phyloP scores from a whole-genome alignment of 768 basidiomycete species.

The Rubroboletus pulcherrimus region DNA sequence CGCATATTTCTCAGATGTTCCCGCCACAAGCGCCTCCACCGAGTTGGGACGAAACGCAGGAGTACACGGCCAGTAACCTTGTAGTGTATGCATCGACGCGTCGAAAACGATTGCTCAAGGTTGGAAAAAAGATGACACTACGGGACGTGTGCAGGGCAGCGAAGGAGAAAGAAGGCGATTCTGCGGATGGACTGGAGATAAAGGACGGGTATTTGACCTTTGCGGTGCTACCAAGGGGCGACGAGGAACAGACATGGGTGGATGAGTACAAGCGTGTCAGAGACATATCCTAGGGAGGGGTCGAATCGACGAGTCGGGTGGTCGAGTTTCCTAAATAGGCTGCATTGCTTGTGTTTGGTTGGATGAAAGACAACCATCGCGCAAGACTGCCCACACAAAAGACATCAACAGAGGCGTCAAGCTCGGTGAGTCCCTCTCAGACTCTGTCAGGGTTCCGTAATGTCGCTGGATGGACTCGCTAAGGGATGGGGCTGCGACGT shows the following conservation, averaged over 20 bases:
- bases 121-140: conserved; percentile 88
- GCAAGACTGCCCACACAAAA: conserved; percentile 17
- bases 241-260: conserved; percentile 79
- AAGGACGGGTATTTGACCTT: conserved; percentile 81
- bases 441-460: conserved; percentile 18
- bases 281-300: conserved; percentile 24
- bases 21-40: conserved; percentile 63
- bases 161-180: conserved; percentile 54
- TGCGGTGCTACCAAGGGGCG: conserved; percentile 73
- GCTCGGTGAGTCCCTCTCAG: conserved; percentile 59
- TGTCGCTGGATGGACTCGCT: conserved; percentile 19
- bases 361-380: conserved; percentile 2
- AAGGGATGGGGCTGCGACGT: conserved; percentile 17
- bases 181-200: conserved; percentile 76
- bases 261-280: conserved; percentile 73
- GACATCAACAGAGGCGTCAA: conserved; percentile 56
- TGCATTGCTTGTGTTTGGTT: conserved; percentile 32
- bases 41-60: conserved; percentile 68
- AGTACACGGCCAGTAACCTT: conserved; percentile 63
- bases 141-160: conserved; percentile 68
- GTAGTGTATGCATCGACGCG: conserved; percentile 82
- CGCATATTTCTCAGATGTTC: conserved; percentile 80
- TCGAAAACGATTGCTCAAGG: conserved; percentile 75
- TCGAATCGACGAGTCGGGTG: background rate
- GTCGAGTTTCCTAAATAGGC: conserved; percentile 14